Evolutionary conservation across 345 rosid species (phyloP), one percentile per base, ranked within the genome.

Genomic region (Lagerstroemia speciosa): DNA sequence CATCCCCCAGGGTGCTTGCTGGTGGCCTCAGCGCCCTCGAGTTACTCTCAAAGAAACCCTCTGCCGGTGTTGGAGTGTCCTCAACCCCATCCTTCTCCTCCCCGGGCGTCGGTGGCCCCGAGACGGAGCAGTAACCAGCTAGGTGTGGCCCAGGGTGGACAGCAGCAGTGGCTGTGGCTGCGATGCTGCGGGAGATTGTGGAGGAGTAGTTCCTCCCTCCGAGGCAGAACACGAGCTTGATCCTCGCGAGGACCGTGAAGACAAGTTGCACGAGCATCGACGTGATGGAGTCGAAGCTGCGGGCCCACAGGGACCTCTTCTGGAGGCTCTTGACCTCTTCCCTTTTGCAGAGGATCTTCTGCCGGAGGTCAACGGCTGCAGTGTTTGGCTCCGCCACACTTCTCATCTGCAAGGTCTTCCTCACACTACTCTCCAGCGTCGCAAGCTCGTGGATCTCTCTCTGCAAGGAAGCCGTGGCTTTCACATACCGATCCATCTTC

Each of bases 391-490:
- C 78, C 1, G 58, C 65, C 5, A 14, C 8, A 31, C 46, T 11
- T 10, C 12, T 37, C 40, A 19, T 65, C 45, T 70, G 76, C 62
- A 67, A 24, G 26, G 55, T 30, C 52, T 90, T 94, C 43, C 80
- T 82, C 68, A 88, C 65, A 9, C 82, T 76, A 71, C 67, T 83
- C 76, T 95, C 96, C 40, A 84, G 29, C 1, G 55, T 68, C 10
- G 88, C 65, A 36, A 95, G 80, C 81, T 92, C 99, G 75, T 95
- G 97, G 82, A 90, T 89, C 75, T 88, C 96, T 80, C 79, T 87
- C 57, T 81, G 82, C 66, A 95, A 78, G 50, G 86, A 80, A 3
- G 89, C 86, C 40, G 98, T 92, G 55, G 81, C 77, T 4, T 84
- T 74, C 55, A 89, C 87, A 68, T 80, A 89, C 75, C 89, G 79